phyloP scores from a whole-genome alignment of 768 basidiomycete species.

The Cytidiella melzeri region DNA sequence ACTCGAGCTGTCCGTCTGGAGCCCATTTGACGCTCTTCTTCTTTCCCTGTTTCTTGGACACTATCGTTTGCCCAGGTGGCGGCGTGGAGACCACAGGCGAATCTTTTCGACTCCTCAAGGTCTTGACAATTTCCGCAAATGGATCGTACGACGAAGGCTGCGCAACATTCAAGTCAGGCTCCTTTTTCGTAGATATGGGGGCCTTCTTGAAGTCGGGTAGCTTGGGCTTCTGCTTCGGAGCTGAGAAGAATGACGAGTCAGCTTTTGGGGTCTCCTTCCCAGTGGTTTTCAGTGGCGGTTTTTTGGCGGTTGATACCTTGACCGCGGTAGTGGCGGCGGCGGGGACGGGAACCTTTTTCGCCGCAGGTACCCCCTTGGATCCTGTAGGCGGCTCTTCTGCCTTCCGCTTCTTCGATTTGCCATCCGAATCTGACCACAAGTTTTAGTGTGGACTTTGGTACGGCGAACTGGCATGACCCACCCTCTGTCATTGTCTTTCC shows the following conservation, averaged over 20 bases:
- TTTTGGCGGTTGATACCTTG: slow-evolving; percentile 40
- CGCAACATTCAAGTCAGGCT: slow-evolving; percentile 53
- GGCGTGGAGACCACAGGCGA: slow-evolving; percentile 61
- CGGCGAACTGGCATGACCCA: slow-evolving; percentile 56
- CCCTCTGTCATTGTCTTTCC: slow-evolving; percentile 44
- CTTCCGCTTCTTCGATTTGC: slow-evolving; percentile 73
- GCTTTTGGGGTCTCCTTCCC: slow-evolving; percentile 49
- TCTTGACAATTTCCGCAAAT: slow-evolving; percentile 77
- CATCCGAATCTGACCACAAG: slow-evolving; percentile 32
- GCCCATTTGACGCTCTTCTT: slow-evolving; percentile 80
- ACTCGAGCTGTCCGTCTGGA: slow-evolving; percentile 65
- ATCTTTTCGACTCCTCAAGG: slow-evolving; percentile 64
- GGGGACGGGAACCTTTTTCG: slow-evolving; percentile 61
- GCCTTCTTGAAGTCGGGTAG: slow-evolving; percentile 85
- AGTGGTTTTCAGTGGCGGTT: slow-evolving; percentile 35
- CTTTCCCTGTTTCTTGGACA: slow-evolving; percentile 35
- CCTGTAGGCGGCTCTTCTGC: slow-evolving; percentile 38
- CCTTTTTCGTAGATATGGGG: slow-evolving; percentile 43
- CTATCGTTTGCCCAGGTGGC: slow-evolving; percentile 35
- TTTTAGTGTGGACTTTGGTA: slow-evolving; percentile 18
- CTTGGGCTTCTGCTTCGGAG: slow-evolving; percentile 78
- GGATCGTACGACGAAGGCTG: slow-evolving; percentile 75
- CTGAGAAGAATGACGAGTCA: slow-evolving; percentile 85
- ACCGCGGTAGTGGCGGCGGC: slow-evolving; percentile 20
- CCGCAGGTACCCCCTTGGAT: slow-evolving; percentile 42